Conservation (phyloP, 2,329 filamentous ascomycete genomes). For the Chaetothyriales sp. region DNA sequence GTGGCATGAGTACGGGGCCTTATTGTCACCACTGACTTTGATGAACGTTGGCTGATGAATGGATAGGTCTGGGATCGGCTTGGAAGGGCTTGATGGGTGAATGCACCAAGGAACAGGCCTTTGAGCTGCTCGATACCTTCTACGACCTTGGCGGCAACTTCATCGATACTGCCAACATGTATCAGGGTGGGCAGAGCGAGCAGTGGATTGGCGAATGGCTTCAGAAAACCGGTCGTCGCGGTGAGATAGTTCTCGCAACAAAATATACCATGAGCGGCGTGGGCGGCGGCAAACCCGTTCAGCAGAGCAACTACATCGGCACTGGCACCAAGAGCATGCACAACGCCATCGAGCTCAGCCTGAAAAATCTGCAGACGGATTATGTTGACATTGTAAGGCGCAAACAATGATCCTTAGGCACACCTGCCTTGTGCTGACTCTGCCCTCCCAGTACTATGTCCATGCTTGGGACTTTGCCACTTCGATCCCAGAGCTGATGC, state of each 20-base stretch:
- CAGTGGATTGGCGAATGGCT: constrained; percentile 38
- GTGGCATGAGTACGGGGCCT: constrained; percentile 34
- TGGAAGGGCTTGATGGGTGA: constrained; percentile 24
- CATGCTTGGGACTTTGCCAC: constrained; percentile 47
- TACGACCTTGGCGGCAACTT: constrained; percentile 35
- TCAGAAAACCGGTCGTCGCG: constrained; percentile 28
- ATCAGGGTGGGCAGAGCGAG: constrained; percentile 32
- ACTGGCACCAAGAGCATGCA: constrained; percentile 22
- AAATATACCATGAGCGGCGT: constrained; percentile 31
- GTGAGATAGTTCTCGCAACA: constrained; percentile 40
- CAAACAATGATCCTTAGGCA: too few relatives aligned
- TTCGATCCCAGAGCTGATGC: constrained; percentile 45
- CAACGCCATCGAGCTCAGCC: constrained; percentile 18
- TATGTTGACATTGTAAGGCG: constrained; percentile 21
- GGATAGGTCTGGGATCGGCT: constrained; percentile 9
- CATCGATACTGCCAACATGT: constrained; percentile 36
- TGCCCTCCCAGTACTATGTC: constrained; percentile 14
- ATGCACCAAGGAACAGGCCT: constrained; percentile 30
- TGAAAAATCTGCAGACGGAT: constrained; percentile 22
- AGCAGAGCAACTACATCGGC: constrained; percentile 29
- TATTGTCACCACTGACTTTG: neutral
- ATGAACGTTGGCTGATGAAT: neutral
- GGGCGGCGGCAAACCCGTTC: neutral
- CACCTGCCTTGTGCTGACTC: neutral
- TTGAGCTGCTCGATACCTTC: constrained; percentile 34